Percentiles rank a stretch among this genome's conserved stretches.
phyloP scores from a whole-genome alignment of 1,284 basidiomycete species.

The Mycena citricolor region DNA sequence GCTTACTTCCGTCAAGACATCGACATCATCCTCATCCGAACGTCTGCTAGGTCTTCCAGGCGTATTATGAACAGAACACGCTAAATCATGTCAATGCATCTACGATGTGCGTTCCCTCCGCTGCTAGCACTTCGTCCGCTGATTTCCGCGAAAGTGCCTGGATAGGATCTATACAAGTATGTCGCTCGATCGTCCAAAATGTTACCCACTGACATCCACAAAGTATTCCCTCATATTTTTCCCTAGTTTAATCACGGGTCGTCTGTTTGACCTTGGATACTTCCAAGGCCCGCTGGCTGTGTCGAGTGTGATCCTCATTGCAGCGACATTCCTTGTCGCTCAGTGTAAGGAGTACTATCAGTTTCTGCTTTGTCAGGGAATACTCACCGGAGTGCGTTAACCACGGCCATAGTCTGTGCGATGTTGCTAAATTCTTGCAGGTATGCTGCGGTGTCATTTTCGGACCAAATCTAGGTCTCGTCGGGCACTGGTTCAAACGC shows the following conservation, averaged over 20 bases:
- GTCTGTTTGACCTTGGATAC: constrained; percentile 61
- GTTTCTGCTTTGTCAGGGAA: constrained; percentile 55
- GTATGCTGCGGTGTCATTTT: constrained; percentile 47
- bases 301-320: constrained; percentile 45
- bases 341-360: constrained; percentile 61
- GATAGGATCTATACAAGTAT: constrained; percentile 72
- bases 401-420: constrained; percentile 5
- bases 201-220: neutral
- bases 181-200: constrained; percentile 10
- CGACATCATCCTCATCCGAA: neutral
- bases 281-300: constrained; percentile 45
- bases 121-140: constrained; percentile 7
- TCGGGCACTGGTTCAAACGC: constrained; percentile 53
- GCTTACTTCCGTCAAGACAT: constrained; percentile 18
- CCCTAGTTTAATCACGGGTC: constrained; percentile 47
- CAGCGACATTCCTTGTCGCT: constrained; percentile 54
- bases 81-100: constrained; percentile 45
- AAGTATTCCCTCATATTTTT: constrained; percentile 42
- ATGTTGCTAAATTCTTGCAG: constrained; percentile 21
- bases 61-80: constrained; percentile 47
- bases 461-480: constrained; percentile 44
- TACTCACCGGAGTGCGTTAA: constrained; percentile 45
- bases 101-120: constrained; percentile 46
- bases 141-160: constrained; percentile 48
- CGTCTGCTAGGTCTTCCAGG: constrained; percentile 48